These are phyloP conservation scores for Penicillium roqueforti DNA, from an alignment of 495 filamentous ascomycete species.

Conservation along the genomic window DNA sequence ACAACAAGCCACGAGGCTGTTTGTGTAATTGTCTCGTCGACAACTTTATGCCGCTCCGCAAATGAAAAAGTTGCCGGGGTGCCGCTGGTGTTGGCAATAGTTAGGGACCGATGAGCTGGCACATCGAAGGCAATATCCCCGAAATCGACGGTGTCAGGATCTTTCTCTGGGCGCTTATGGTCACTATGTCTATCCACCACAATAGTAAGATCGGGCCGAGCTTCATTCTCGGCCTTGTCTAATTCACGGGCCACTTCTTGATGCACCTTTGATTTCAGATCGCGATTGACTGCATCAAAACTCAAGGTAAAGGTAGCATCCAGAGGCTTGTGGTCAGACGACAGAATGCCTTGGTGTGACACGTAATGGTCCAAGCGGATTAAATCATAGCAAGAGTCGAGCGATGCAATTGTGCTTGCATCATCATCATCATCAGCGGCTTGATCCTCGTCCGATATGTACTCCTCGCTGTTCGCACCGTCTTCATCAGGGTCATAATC, in stretches of 20 bases:
- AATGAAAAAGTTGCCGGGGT: slow-evolving; percentile 73
- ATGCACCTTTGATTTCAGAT: slow-evolving; percentile 76
- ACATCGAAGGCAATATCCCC: slow-evolving; percentile 67
- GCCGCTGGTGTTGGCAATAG: slow-evolving; percentile 86
- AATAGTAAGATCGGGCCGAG: slow-evolving; percentile 76
- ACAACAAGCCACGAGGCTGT: slow-evolving; percentile 63
- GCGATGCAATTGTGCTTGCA: slow-evolving; percentile 14
- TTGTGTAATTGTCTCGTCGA: slow-evolving; percentile 37
- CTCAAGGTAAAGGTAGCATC: slow-evolving; percentile 72
- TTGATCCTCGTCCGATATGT: slow-evolving; percentile 40
- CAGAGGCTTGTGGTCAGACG: slow-evolving; percentile 95
- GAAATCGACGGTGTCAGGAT: slow-evolving; percentile 65
- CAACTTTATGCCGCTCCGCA: slow-evolving; percentile 57
- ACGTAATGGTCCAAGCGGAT: slow-evolving; percentile 73
- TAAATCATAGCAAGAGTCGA: slow-evolving; percentile 31
- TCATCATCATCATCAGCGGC: slow-evolving; percentile 11
- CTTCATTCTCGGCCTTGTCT: slow-evolving; percentile 90
- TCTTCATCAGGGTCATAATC: slow-evolving; percentile 74
- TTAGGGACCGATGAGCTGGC: slow-evolving; percentile 59
- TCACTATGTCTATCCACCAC: slow-evolving; percentile 62
- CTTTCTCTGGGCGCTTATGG: slow-evolving; percentile 28
- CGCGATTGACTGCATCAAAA: slow-evolving; percentile 79
- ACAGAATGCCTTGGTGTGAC: slow-evolving; percentile 81
- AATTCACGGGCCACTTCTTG: slow-evolving; percentile 83
- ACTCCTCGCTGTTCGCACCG: slow-evolving; percentile 57